Evolutionary conservation across 208 protist genomes (phyloP).

Genomic region (Herpetomonas tarakana): DNA sequence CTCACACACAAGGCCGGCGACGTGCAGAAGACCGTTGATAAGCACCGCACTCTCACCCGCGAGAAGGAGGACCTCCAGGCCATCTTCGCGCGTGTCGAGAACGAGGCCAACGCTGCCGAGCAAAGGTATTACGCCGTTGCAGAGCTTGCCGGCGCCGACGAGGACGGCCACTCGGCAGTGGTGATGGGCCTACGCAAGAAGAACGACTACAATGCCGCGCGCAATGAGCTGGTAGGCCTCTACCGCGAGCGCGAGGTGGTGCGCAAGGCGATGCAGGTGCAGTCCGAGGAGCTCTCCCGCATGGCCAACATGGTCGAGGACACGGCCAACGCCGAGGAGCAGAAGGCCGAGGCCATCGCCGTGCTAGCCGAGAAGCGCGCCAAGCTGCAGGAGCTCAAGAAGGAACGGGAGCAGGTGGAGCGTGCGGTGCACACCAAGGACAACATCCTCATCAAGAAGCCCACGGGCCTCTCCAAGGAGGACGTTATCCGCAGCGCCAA

Average conservation of each 20-base stretch:
- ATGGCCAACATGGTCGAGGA: slow-evolving; percentile 41
- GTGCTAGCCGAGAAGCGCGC: slow-evolving; percentile 56
- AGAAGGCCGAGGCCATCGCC: slow-evolving; percentile 38
- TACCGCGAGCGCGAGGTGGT: slow-evolving; percentile 46
- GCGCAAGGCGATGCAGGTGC: slow-evolving; percentile 31
- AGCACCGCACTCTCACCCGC: slow-evolving; percentile 22
- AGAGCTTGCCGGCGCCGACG: slow-evolving; percentile 30
- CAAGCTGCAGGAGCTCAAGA: slow-evolving; percentile 37
- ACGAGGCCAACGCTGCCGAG: slow-evolving; percentile 20
- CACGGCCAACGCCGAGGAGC: slow-evolving; percentile 43
- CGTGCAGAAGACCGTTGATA: slow-evolving; percentile 18
- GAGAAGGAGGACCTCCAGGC: slow-evolving; percentile 22
- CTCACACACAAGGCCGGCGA: slow-evolving; percentile 47
- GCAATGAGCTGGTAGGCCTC: slow-evolving; percentile 18
- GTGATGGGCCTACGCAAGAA: slow-evolving; percentile 19
- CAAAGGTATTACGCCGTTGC: slow-evolving; percentile 25
- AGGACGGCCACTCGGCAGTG: slow-evolving; percentile 21
- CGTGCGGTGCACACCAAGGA: slow-evolving; percentile 44
- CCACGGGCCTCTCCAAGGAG: slow-evolving; percentile 32
- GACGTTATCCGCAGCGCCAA: slow-evolving; percentile 49
- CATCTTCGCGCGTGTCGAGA: slow-evolving; percentile 16
- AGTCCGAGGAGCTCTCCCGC: slow-evolving; percentile 43
- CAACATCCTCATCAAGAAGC: slow-evolving; percentile 41
- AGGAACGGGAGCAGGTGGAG: slow-evolving; percentile 27
- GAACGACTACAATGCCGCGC: slow-evolving; percentile 26